phyloP scores from a whole-genome alignment of 768 basidiomycete genomes.

The Tephrocybe sp. region DNA sequence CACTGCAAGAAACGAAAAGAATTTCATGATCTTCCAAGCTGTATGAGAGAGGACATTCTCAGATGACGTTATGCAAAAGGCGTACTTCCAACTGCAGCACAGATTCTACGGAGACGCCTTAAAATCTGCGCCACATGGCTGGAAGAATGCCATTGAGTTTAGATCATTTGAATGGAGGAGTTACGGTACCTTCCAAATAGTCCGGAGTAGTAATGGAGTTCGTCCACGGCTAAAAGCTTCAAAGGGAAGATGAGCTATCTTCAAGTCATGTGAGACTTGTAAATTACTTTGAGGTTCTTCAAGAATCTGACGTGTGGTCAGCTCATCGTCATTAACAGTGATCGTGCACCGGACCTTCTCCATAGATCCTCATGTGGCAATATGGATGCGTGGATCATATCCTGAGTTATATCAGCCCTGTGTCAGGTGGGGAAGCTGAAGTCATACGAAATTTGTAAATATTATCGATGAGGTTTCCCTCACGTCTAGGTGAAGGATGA shows the following conservation, averaged over 20 bases:
- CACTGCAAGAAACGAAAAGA: slow-evolving; percentile 83
- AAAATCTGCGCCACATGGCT: slow-evolving; percentile 84
- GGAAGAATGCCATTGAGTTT: background rate
- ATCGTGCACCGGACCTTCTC: slow-evolving; percentile 55
- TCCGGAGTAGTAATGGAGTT: slow-evolving; percentile 84
- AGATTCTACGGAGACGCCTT: slow-evolving; percentile 73
- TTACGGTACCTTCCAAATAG: slow-evolving; percentile 68
- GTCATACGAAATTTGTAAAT: slow-evolving; percentile 84
- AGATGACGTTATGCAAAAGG: slow-evolving; percentile 9
- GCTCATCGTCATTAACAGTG: background rate
- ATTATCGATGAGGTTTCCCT: slow-evolving; percentile 77
- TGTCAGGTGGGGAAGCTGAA: background rate
- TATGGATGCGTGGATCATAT: slow-evolving; percentile 84
- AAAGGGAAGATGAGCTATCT: background rate
- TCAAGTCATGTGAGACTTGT: background rate
- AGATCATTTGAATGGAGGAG: background rate
- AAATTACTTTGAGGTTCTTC: slow-evolving; percentile 61
- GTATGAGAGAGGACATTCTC: background rate
- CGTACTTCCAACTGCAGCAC: slow-evolving; percentile 76
- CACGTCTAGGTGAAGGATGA: slow-evolving; percentile 43
- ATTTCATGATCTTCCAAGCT: slow-evolving; percentile 45
- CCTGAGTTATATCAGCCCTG: slow-evolving; percentile 39
- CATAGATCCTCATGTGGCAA: slow-evolving; percentile 83
- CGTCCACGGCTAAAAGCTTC: slow-evolving; percentile 76
- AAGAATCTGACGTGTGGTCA: slow-evolving; percentile 54